Conservation (phyloP, 805 yeast species). For the Candida cerambycidarum region DNA sequence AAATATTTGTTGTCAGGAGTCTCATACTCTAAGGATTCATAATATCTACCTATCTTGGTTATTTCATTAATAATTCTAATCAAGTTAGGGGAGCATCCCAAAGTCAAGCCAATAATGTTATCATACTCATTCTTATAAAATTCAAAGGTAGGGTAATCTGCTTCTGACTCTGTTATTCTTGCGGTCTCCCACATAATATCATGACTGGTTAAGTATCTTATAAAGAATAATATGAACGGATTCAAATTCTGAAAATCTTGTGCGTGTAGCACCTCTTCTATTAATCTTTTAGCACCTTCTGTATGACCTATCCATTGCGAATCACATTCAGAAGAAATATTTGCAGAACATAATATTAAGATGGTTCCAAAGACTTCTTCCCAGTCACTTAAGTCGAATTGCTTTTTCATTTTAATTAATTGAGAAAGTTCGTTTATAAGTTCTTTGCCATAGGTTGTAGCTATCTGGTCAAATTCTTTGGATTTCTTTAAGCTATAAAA, state of each 20-base stretch:
- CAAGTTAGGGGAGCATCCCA: conserved; percentile 42
- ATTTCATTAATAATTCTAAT: conserved; percentile 35
- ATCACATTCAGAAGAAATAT: conserved; percentile 42
- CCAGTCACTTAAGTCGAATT: conserved; percentile 27
- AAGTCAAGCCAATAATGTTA: conserved; percentile 34
- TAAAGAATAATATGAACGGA: conserved; percentile 35
- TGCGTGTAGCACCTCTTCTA: background rate
- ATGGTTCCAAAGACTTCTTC: conserved; percentile 42
- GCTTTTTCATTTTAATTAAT: conserved; percentile 25
- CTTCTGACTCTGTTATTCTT: conserved; percentile 35
- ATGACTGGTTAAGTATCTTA: conserved; percentile 39
- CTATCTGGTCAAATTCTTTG: conserved; percentile 23
- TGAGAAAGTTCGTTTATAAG: conserved; percentile 30
- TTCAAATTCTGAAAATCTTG: background rate
- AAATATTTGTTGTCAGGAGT: conserved; percentile 17
- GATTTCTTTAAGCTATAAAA: conserved; percentile 22
- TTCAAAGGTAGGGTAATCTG: conserved; percentile 28
- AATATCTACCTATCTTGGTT: conserved; percentile 35
- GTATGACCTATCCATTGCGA: conserved; percentile 37
- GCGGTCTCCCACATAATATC: conserved; percentile 31
- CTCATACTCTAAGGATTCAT: conserved; percentile 29
- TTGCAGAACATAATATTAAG: conserved; percentile 40
- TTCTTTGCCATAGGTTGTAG: conserved; percentile 24
- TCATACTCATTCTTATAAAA: conserved; percentile 28
- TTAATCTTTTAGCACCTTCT: conserved; percentile 36